Conservation (phyloP, 129 eudicot species). For the Mikania micrantha region DNA sequence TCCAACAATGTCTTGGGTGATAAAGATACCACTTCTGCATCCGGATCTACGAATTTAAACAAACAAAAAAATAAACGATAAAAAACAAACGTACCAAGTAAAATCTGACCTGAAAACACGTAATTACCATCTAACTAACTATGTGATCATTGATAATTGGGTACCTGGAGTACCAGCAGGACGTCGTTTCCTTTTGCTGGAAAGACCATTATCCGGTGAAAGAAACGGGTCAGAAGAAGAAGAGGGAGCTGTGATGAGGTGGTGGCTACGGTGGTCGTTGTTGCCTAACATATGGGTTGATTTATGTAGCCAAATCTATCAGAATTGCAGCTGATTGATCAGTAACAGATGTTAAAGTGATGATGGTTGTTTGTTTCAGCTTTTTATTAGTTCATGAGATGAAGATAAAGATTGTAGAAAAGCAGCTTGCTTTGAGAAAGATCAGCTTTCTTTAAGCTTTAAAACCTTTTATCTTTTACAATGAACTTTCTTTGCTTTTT, state of each 20-base stretch:
- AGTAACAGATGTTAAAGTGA: slow-evolving; percentile 29
- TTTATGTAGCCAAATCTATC: slow-evolving; percentile 14
- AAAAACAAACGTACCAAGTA: too few species aligned
- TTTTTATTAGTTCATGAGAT: slow-evolving; percentile 29
- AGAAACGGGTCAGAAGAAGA: slow-evolving; percentile 50
- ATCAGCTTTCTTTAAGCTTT: slow-evolving; percentile 53
- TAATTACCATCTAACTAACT: not conserved
- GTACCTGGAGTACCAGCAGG: slow-evolving; percentile 88
- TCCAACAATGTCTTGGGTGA: slow-evolving; percentile 66
- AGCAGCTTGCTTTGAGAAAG: slow-evolving; percentile 42
- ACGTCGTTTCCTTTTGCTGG: slow-evolving; percentile 46
- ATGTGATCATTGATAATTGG: not conserved
- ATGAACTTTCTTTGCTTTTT: slow-evolving; percentile 51
- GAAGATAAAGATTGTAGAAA: slow-evolving; percentile 19
- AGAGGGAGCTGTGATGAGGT: slow-evolving; percentile 28
- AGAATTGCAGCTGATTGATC: slow-evolving; percentile 4
- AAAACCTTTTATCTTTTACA: slow-evolving; percentile 49
- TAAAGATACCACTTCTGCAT: slow-evolving; percentile 78
- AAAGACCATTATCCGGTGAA: slow-evolving; percentile 38
- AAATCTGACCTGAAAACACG: not conserved
- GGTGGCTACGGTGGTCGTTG: slow-evolving; percentile 12
- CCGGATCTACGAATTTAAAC: slow-evolving; percentile 50
- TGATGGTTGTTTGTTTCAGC: slow-evolving; percentile 39
- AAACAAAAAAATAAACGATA: too few species aligned
- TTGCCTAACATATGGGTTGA: slow-evolving; percentile 47